These are phyloP conservation scores for Leptographium procerum DNA, from an alignment of 2,329 filamentous ascomycete species.

Conservation along the genomic window DNA sequence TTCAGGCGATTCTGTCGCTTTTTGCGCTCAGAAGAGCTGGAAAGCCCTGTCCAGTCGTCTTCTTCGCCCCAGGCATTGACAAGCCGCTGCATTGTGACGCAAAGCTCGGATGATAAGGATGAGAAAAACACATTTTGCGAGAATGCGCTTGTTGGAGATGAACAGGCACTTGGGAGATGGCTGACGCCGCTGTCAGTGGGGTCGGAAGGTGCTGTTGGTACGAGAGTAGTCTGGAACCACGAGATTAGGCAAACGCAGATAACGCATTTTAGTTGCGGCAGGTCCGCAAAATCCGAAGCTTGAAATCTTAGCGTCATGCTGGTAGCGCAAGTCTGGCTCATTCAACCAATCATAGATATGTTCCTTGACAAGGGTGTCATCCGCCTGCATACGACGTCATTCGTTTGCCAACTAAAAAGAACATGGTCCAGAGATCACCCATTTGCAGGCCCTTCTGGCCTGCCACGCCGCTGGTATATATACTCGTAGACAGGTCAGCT, in stretches of 20 bases:
- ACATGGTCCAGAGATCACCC: too few relatives aligned
- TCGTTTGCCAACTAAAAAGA: neutral
- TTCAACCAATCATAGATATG: neutral
- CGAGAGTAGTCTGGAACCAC: neutral
- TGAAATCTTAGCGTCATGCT: neutral
- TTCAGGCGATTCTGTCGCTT: slow-evolving; percentile 7
- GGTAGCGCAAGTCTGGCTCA: neutral
- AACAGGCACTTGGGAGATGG: too few relatives aligned
- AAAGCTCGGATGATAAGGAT: neutral
- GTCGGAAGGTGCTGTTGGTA: neutral
- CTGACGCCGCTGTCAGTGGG: neutral
- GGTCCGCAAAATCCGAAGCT: neutral
- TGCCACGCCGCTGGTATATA: too few relatives aligned
- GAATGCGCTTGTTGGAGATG: neutral
- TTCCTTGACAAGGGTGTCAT: neutral
- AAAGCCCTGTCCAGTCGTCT: slow-evolving; percentile 5
- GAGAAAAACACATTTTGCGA: neutral
- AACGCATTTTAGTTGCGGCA: neutral
- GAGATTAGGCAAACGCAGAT: neutral
- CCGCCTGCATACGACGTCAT: neutral
- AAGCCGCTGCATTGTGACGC: neutral
- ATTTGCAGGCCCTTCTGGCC: too few relatives aligned
- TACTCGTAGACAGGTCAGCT: too few relatives aligned
- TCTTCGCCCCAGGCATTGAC: neutral
- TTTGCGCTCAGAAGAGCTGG: slow-evolving; percentile 3